A percentile compares a stretch with the other conserved stretches of the same genome.
These are phyloP conservation scores for Colletotrichum phormii DNA, from an alignment of 2,329 filamentous ascomycete genomes.

Conservation along the genomic window DNA sequence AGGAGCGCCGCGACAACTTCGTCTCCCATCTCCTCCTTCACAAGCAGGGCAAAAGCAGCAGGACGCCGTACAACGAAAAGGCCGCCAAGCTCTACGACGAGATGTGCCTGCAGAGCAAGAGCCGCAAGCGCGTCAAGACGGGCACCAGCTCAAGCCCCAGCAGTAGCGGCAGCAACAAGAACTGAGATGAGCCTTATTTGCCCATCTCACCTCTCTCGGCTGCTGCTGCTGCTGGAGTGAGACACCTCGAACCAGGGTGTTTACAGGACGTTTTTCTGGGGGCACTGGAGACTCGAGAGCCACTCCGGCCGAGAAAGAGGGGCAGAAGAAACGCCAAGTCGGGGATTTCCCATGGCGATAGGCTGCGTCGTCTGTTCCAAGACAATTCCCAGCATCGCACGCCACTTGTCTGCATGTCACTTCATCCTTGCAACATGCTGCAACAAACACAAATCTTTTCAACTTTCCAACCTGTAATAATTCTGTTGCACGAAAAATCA, in stretches of 20 bases:
- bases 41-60: slow-evolving; percentile 39
- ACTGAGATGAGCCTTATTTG: neutral
- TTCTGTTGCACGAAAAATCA: slow-evolving; percentile 24
- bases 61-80: slow-evolving; percentile 38
- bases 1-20: slow-evolving; percentile 40
- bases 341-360: neutral
- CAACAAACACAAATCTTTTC: neutral
- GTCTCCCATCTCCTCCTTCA: slow-evolving; percentile 39
- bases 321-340: slow-evolving; percentile 16
- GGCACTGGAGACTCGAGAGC: neutral
- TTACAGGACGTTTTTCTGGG: neutral
- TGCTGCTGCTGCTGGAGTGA: slow-evolving; percentile 8
- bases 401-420: slow-evolving; percentile 1
- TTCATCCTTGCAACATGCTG: slow-evolving; percentile 12
- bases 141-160: slow-evolving; percentile 27
- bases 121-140: slow-evolving; percentile 37
- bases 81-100: slow-evolving; percentile 37
- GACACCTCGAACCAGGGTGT: slow-evolving; percentile 4
- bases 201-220: no score
- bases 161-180: slow-evolving; percentile 32
- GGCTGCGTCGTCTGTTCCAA: neutral
- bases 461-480: slow-evolving; percentile 28
- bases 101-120: slow-evolving; percentile 39
- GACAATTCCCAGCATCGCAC: neutral
- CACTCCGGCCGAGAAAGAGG: slow-evolving; percentile 33